Conservation (phyloP, 2,329 filamentous ascomycete genomes). For the Cladosporium sp. region DNA sequence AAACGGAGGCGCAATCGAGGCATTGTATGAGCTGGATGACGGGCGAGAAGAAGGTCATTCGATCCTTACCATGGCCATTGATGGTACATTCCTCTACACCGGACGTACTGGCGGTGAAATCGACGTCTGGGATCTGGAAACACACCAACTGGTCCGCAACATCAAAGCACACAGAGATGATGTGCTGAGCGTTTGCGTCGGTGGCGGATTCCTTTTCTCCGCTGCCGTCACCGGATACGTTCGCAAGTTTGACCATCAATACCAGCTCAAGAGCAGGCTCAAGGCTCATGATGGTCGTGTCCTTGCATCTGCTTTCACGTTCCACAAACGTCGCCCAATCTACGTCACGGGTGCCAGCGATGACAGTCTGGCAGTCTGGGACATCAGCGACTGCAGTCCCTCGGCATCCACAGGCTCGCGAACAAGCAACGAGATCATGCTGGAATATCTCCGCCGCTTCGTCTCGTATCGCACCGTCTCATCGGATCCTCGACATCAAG, state of each 20-base stretch:
- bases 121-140: constrained; percentile 96
- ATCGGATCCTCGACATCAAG: constrained; percentile 75
- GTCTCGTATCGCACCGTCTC: constrained; percentile 91
- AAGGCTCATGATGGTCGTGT: constrained; percentile 83
- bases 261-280: constrained; percentile 73
- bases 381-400: constrained; percentile 56
- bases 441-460: constrained; percentile 68
- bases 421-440: constrained; percentile 60
- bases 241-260: constrained; percentile 72
- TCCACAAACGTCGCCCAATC: constrained; percentile 66
- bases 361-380: constrained; percentile 83
- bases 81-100: constrained; percentile 88
- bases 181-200: constrained; percentile 80
- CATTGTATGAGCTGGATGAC: constrained; percentile 64
- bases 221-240: constrained; percentile 78
- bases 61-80: constrained; percentile 73
- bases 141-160: constrained; percentile 79
- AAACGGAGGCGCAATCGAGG: constrained; percentile 58
- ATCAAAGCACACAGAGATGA: constrained; percentile 77
- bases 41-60: constrained; percentile 53
- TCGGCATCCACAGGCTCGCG: constrained; percentile 42
- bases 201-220: constrained; percentile 79
- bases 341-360: constrained; percentile 95
- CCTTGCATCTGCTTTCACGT: constrained; percentile 73
- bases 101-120: constrained; percentile 83